Conservation (phyloP, 2,329 filamentous ascomycete species). For the Ophiostoma sp. region DNA sequence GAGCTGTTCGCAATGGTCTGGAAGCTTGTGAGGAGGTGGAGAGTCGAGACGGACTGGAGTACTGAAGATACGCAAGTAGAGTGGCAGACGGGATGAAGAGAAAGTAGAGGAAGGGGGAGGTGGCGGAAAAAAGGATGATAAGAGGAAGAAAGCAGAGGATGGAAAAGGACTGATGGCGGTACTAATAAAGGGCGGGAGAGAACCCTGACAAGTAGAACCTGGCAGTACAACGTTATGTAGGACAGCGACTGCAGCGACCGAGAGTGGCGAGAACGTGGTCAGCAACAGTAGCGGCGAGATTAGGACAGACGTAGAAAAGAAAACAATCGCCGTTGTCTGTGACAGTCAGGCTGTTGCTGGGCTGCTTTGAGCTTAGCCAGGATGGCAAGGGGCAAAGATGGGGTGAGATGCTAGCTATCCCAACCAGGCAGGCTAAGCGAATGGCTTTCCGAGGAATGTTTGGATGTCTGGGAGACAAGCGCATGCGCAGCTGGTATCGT, state of each 20-base stretch:
- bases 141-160: background rate
- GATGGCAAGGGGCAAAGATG: conserved; percentile 18
- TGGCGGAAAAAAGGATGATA: background rate
- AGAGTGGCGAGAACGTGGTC: conserved; percentile 20
- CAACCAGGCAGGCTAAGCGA: conserved; percentile 18
- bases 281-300: conserved; percentile 6
- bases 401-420: conserved; percentile 20
- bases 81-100: conserved; percentile 3
- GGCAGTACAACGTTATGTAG: background rate
- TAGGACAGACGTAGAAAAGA: background rate
- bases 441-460: conserved; percentile 17
- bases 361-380: conserved; percentile 22
- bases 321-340: background rate
- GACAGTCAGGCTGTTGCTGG: conserved; percentile 7
- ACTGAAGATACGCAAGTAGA: background rate
- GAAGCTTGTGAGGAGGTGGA: conserved; percentile 7
- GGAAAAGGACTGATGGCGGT: conserved; percentile 14
- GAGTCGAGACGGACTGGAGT: background rate
- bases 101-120: conserved; percentile 12
- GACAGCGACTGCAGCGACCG: background rate
- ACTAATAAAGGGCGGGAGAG: conserved; percentile 15
- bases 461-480: background rate
- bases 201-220: background rate
- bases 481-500: conserved; percentile 2
- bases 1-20: background rate